These are phyloP conservation scores for Phytopythium litorale DNA, from an alignment of 352 stramenopile species.

Conservation along the genomic window DNA sequence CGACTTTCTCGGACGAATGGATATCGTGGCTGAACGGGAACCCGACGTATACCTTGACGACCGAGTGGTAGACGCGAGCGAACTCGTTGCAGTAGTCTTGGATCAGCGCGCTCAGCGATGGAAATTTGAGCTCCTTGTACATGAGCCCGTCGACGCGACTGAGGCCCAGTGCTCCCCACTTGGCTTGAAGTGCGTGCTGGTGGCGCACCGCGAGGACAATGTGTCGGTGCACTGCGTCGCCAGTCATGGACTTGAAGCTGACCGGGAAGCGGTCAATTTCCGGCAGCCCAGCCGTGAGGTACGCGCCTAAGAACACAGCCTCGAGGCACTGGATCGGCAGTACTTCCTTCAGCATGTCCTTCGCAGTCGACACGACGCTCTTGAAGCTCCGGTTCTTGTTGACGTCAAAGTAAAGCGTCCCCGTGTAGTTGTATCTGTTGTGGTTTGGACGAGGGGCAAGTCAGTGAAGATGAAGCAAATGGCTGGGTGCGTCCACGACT, in stretches of 20 bases:
- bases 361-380: conserved; percentile 80
- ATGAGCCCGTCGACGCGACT: conserved; percentile 83
- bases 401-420: conserved; percentile 80
- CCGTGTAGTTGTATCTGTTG: conserved; percentile 84
- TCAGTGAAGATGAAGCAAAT: not conserved
- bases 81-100: conserved; percentile 70
- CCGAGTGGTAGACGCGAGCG: conserved; percentile 50
- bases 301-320: conserved; percentile 80
- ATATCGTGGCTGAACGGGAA: conserved; percentile 86
- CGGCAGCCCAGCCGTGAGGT: conserved; percentile 62
- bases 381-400: conserved; percentile 89
- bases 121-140: conserved; percentile 83
- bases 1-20: conserved; percentile 83
- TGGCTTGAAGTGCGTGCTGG: conserved; percentile 38
- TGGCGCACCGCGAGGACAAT: conserved; percentile 77
- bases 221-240: conserved; percentile 62
- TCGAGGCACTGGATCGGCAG: conserved; percentile 88
- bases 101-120: conserved; percentile 71
- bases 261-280: conserved; percentile 81
- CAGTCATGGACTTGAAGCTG: conserved; percentile 80
- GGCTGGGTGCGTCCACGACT: not conserved
- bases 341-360: conserved; percentile 81
- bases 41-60: conserved; percentile 78
- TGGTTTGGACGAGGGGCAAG: not conserved
- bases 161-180: conserved; percentile 81